Conservation (phyloP, 176 grass and related monocot genomes). For the Lolium perenne region DNA sequence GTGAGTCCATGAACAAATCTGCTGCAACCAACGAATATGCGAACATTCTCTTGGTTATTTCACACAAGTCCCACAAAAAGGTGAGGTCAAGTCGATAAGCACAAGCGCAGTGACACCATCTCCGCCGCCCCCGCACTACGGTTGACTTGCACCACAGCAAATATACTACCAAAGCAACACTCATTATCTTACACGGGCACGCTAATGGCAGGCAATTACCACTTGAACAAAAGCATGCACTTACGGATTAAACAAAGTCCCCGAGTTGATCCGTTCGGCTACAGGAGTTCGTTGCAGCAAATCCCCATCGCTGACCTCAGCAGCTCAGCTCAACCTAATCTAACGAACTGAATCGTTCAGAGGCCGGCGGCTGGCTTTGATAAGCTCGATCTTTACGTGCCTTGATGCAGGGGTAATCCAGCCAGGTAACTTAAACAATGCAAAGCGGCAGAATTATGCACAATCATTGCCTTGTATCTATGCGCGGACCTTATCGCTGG, state of each 20-base stretch:
- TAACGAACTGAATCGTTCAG: neutral
- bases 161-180: neutral
- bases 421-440: slow-evolving; percentile 33
- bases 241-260: slow-evolving; percentile 5
- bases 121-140: slow-evolving; percentile 40
- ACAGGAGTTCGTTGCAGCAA: neutral
- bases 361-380: neutral
- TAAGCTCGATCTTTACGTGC: slow-evolving; percentile 21
- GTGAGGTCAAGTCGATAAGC: neutral
- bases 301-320: slow-evolving; percentile 19
- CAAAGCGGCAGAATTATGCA: slow-evolving; percentile 16
- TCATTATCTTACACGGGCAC: neutral
- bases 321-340: slow-evolving; percentile 29
- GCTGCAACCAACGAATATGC: no score
- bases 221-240: neutral
- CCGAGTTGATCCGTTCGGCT: slow-evolving; percentile 37
- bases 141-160: slow-evolving; percentile 33
- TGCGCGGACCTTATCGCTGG: slow-evolving; percentile 37
- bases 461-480: slow-evolving; percentile 45
- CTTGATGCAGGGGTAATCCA: neutral
- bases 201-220: neutral
- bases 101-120: slow-evolving; percentile 27
- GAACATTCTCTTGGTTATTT: neutral
- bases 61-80: neutral
- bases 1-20: no score